Base-by-base conservation (phyloP, 495 filamentous ascomycete species). In the Hypoxylon lienhwacheense region DNA sequence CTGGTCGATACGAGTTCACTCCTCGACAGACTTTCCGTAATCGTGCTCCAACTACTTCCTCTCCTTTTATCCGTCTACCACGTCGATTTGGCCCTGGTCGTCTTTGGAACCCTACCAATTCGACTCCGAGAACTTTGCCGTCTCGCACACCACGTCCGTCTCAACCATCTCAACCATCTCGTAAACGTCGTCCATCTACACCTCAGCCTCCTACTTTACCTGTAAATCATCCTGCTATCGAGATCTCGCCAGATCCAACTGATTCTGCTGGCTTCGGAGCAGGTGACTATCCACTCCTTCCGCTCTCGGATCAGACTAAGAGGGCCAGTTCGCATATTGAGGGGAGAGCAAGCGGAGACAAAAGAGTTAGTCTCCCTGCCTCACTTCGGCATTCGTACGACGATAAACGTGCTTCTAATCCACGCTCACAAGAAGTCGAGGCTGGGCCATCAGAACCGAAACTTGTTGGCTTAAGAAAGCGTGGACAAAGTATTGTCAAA, bases 221-320 rank as follows among this genome's bases (percentile, higher is more conserved):
- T 37, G 72, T 78, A 32, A 65, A 69, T 15, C 74, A 70, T 24
- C 70, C 75, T 44, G 44, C 66, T 6, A 68, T 74, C 51, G 49
- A 68, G 53, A 44, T 67, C 15, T 66, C 68, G 31, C 59, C 59
- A 21, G 55, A 61, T 25, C 48, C 68, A 8, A 50, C 54, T 28
- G 59, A 75, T 41, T 57, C 66, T 21, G 64, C 56, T 43, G 68
- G 62, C 21, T 66, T 64, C 54, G 67, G 68, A 10, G 72, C 82
- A 70, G 83, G 83, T 73, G 83, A 83, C 35, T 83, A 81, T 59
- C 87, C 86, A 11, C 81, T 90, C 12, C 77, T 90, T 42, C 81
- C 83, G 8, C 77, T 88, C 24, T 81, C 85, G 36, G 85, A 89
- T 56, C 81, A 81, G 55, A 83, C 80, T 34, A 80, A 80, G 61